These are phyloP conservation scores for Trichoderma sp. DNA, from an alignment of 2,329 filamentous ascomycete genomes.

Conservation along the genomic window DNA sequence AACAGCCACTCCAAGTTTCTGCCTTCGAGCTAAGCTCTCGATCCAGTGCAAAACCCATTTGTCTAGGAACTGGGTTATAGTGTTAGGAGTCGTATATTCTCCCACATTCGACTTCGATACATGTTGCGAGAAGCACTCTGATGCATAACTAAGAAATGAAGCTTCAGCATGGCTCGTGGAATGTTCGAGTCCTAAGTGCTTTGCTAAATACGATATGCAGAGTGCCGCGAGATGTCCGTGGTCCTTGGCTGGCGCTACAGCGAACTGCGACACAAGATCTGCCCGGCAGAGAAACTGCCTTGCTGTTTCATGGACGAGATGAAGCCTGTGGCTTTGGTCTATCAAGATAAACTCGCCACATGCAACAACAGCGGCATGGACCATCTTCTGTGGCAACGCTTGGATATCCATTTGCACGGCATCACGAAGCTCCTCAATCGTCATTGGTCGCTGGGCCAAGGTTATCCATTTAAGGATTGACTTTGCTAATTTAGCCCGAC, in stretches of 20 bases:
- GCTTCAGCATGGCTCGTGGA: not conserved
- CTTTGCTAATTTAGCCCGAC: constrained; percentile 8
- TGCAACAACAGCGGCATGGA: not conserved
- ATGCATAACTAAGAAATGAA: not conserved
- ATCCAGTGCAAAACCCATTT: not conserved
- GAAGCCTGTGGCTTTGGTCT: not conserved
- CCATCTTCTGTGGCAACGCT: not conserved
- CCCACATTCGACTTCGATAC: not conserved
- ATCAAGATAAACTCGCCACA: constrained; percentile 2
- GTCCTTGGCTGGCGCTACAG: not conserved
- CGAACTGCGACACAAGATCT: not conserved
- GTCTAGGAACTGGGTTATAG: not conserved
- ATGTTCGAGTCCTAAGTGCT: not conserved
- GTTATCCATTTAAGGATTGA: not conserved
- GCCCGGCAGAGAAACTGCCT: not conserved
- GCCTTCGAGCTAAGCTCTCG: not conserved
- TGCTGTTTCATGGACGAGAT: not conserved
- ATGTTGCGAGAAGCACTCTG: not conserved
- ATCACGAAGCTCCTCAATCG: not conserved
- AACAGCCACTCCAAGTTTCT: not conserved
- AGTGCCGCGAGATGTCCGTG: not conserved
- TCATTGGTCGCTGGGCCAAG: not conserved
- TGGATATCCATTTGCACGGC: not conserved
- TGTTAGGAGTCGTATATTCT: not conserved
- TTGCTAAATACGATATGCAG: not conserved